Base-by-base conservation (phyloP, 345 rosid genomes). In the Gossypium anomalum region DNA sequence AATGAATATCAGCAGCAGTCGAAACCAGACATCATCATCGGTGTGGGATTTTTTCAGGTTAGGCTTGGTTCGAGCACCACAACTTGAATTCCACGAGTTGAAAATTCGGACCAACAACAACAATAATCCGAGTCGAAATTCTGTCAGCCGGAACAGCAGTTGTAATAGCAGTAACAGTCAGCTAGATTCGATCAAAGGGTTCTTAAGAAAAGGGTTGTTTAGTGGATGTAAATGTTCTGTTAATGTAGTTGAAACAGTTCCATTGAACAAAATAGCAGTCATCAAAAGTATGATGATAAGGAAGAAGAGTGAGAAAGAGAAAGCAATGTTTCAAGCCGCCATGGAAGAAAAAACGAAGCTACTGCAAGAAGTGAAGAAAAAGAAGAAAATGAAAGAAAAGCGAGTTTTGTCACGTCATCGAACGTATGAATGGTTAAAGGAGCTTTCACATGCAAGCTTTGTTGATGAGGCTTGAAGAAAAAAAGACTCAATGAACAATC, bases 351-450 rank as follows among this genome's bases (percentile, higher is more conserved):
- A 73, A 70, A 38, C 41, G 19, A 71, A 38, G 52, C 48, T 71
- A 58, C 34, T 57, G 55, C 70, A 68, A 47, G 75, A 77, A 76
- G 10, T 58, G 84, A 84, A 83, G 78, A 55, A 61, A 61, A 83
- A 79, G 83, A 76, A 78, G 77, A 87, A 82, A 76, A 76, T 60
- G 77, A 76, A 70, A 79, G 77, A 81, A 67, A 48, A 85, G 88
- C 79, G 80, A 48, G 72, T 74, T 29, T 73, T 82, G 80, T 92
- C 93, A 70, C 85, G 91, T 62, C 92, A 83, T 74, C 78, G 98
- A 81, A 90, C 97, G 68, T 88, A 83, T 77, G 93, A 94, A 56
- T 94, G 97, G 98, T 78, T 92, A 74, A 92, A 89, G 83, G 92
- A 90, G 74, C 89, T 92, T 76, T 87, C 93, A 75, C 86, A 86